Conservation (phyloP, 768 basidiomycete species). For the Suillus ampliporus region DNA sequence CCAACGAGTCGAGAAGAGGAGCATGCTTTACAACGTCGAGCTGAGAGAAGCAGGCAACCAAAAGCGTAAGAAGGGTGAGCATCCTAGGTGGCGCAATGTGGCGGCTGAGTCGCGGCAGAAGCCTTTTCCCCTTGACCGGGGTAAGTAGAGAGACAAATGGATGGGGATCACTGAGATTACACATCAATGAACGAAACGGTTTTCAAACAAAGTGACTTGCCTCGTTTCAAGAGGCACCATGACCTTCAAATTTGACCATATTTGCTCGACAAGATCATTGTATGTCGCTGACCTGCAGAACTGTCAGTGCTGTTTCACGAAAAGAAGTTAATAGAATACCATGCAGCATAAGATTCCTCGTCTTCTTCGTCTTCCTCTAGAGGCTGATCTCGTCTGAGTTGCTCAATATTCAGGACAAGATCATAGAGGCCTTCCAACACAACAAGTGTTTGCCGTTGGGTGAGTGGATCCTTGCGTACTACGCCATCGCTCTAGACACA, state of each 20-base stretch:
- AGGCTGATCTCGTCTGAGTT: constrained; percentile 81
- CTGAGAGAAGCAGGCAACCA: constrained; percentile 94
- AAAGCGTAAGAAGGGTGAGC: constrained; percentile 86
- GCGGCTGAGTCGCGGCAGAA: constrained; percentile 87
- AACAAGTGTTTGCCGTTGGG: constrained; percentile 76
- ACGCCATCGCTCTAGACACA: constrained; percentile 60
- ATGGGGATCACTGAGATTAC: constrained; percentile 76
- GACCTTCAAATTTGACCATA: constrained; percentile 87
- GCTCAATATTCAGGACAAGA: constrained; percentile 81
- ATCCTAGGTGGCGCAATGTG: constrained; percentile 80
- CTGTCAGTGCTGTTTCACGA: constrained; percentile 12
- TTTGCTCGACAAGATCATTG: constrained; percentile 60
- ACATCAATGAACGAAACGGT: neutral
- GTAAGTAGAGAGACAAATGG: constrained; percentile 93
- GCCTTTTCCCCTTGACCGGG: constrained; percentile 90
- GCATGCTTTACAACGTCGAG: constrained; percentile 89
- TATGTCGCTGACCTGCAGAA: constrained; percentile 61
- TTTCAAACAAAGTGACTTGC: constrained; percentile 43
- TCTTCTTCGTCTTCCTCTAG: constrained; percentile 53
- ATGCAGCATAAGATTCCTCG: constrained; percentile 45
- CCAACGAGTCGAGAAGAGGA: constrained; percentile 66
- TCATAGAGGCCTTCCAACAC: constrained; percentile 89
- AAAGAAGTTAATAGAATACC: constrained; percentile 44
- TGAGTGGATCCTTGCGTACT: constrained; percentile 73
- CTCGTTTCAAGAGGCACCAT: constrained; percentile 93